Conservation (phyloP, 371 early-diverging fungal genomes). For the Rhizopus delemar region DNA sequence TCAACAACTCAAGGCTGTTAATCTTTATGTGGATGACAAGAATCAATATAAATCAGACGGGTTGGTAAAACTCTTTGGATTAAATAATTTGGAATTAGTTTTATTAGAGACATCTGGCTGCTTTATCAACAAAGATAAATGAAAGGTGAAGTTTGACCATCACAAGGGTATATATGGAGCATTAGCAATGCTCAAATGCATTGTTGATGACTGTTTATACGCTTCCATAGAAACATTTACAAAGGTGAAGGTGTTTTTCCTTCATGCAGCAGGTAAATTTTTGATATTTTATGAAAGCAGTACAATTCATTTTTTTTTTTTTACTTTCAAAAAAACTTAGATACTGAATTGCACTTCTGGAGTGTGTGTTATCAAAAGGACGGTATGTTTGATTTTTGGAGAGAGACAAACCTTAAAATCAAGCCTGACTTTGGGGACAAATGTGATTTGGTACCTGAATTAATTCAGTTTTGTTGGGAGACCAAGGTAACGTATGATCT, state of each 20-base stretch:
- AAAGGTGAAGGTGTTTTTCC: slow-evolving; percentile 16
- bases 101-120: slow-evolving; percentile 14
- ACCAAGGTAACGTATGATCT: slow-evolving; percentile 13
- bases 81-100: slow-evolving; percentile 13
- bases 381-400: slow-evolving; percentile 17
- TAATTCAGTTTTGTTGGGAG: slow-evolving; percentile 15
- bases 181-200: slow-evolving; percentile 19
- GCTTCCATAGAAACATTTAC: slow-evolving; percentile 7
- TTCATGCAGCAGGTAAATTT: slow-evolving; percentile 19
- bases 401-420: not conserved
- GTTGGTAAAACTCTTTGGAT: slow-evolving; percentile 7
- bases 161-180: slow-evolving; percentile 24
- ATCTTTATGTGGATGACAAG: slow-evolving; percentile 10
- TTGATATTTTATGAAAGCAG: slow-evolving; percentile 1
- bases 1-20: slow-evolving; percentile 10
- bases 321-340: slow-evolving; percentile 7
- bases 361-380: slow-evolving; percentile 12
- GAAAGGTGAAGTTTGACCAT: slow-evolving; percentile 11
- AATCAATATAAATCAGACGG: slow-evolving; percentile 19
- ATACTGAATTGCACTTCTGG: slow-evolving; percentile 14
- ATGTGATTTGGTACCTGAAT: slow-evolving; percentile 6
- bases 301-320: slow-evolving; percentile 1
- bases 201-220: slow-evolving; percentile 12
- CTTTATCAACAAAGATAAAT: slow-evolving; percentile 8
- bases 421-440: slow-evolving; percentile 12